Percentiles rank a stretch among this genome's conserved stretches.
Conservation (phyloP, 371 early-diverging fungal species). For the Nematocida homosporus region DNA sequence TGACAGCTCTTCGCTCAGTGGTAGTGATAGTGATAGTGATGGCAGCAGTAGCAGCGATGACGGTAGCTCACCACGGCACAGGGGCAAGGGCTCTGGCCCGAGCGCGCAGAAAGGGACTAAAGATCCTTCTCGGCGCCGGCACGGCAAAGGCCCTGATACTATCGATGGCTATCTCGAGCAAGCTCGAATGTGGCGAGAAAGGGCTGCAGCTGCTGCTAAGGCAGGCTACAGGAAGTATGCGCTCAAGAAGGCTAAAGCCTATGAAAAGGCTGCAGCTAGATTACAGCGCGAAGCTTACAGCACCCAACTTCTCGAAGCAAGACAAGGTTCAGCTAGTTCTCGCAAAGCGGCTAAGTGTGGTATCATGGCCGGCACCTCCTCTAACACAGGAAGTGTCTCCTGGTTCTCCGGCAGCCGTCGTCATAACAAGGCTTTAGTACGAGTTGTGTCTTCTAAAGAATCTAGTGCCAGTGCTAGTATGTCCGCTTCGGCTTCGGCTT, state of each 20-base stretch:
- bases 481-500: not conserved
- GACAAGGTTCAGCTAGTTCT: not conserved
- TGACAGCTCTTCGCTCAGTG: no score
- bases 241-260: conserved; percentile 3
- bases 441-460: not conserved
- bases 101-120: not conserved
- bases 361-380: not conserved
- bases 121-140: not conserved
- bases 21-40: no score
- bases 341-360: not conserved
- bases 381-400: not conserved
- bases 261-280: conserved; percentile 5
- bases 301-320: conserved; percentile 15
- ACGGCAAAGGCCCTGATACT: not conserved
- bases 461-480: not conserved
- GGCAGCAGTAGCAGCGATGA: no score
- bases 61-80: no score
- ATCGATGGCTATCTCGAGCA: not conserved
- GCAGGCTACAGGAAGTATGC: not conserved
- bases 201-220: conserved; percentile 8
- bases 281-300: conserved; percentile 16
- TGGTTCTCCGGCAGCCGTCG: conserved; percentile 23
- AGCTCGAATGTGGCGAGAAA: conserved; percentile 18
- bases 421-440: conserved; percentile 13
- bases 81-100: not conserved